Percentiles rank a stretch among this genome's conserved stretches.
Conservation (phyloP, 768 basidiomycete species). For the Termitomyces sp. region DNA sequence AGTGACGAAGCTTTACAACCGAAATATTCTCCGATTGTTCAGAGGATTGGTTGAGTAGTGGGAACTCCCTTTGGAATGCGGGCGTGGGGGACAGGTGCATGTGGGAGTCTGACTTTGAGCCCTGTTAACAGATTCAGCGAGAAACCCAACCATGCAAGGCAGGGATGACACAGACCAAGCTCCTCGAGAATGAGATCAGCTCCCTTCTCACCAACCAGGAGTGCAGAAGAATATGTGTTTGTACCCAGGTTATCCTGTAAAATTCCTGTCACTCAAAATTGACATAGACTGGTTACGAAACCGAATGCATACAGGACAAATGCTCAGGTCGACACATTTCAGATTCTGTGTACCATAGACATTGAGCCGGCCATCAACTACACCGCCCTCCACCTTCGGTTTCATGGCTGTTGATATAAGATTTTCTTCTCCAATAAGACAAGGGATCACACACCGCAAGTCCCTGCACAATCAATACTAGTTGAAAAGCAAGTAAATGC, state of each 20-base stretch:
- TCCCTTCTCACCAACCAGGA: slow-evolving; percentile 67
- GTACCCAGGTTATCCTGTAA: slow-evolving; percentile 62
- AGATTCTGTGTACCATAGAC: slow-evolving; percentile 64
- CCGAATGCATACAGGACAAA: slow-evolving; percentile 51
- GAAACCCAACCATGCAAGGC: neutral
- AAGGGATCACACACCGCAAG: slow-evolving; percentile 31
- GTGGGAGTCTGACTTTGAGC: slow-evolving; percentile 55
- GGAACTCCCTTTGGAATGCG: slow-evolving; percentile 49
- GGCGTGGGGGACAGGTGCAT: slow-evolving; percentile 66
- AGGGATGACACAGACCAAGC: slow-evolving; percentile 40
- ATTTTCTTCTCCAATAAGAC: neutral
- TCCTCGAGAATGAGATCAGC: slow-evolving; percentile 57
- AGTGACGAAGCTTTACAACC: too few species aligned
- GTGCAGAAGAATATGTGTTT: slow-evolving; percentile 67
- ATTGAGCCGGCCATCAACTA: slow-evolving; percentile 57
- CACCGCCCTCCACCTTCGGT: slow-evolving; percentile 58
- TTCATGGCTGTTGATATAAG: slow-evolving; percentile 46
- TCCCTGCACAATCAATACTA: slow-evolving; percentile 20
- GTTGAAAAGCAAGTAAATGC: neutral
- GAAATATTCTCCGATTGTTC: slow-evolving; percentile 8
- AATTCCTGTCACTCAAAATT: neutral
- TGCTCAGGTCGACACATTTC: slow-evolving; percentile 63
- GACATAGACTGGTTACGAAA: neutral
- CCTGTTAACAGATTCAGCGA: slow-evolving; percentile 27
- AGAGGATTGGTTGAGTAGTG: slow-evolving; percentile 41